Conservation (phyloP, 352 stramenopile species). For the Phytophthora boehmeriae region DNA sequence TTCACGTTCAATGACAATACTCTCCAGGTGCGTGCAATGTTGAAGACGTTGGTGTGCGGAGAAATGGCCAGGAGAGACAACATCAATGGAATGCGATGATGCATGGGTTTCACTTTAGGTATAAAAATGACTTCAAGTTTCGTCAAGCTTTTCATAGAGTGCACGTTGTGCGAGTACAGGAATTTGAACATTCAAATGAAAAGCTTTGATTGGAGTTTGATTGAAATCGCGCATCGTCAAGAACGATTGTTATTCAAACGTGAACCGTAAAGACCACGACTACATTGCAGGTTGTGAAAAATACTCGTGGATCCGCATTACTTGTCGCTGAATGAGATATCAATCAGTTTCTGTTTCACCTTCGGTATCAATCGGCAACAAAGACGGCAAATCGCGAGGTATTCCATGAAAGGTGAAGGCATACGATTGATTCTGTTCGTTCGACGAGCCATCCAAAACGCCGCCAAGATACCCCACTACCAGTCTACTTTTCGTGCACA, state of each 20-base stretch:
- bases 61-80: constrained; percentile 7
- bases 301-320: too few relatives aligned
- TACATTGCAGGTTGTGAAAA: too few relatives aligned
- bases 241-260: too few relatives aligned
- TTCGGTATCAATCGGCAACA: constrained; percentile 15
- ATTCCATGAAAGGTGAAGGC: constrained; percentile 34
- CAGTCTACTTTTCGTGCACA: constrained; percentile 36
- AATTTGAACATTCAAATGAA: too few relatives aligned
- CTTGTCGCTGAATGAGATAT: too few relatives aligned
- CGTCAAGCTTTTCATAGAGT: too few relatives aligned
- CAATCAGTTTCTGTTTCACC: too few relatives aligned
- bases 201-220: too few relatives aligned
- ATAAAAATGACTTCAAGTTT: too few relatives aligned
- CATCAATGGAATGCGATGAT: neutral
- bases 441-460: constrained; percentile 30
- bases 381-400: constrained; percentile 26
- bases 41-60: neutral
- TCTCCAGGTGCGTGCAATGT: neutral
- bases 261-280: too few relatives aligned
- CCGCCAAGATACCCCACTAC: constrained; percentile 40
- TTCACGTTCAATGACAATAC: neutral
- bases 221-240: too few relatives aligned
- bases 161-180: too few relatives aligned
- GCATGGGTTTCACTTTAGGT: constrained; percentile 13
- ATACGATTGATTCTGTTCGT: constrained; percentile 43